These are phyloP conservation scores for Pythium guiyangense DNA, from an alignment of 352 stramenopile species.

Conservation along the genomic window DNA sequence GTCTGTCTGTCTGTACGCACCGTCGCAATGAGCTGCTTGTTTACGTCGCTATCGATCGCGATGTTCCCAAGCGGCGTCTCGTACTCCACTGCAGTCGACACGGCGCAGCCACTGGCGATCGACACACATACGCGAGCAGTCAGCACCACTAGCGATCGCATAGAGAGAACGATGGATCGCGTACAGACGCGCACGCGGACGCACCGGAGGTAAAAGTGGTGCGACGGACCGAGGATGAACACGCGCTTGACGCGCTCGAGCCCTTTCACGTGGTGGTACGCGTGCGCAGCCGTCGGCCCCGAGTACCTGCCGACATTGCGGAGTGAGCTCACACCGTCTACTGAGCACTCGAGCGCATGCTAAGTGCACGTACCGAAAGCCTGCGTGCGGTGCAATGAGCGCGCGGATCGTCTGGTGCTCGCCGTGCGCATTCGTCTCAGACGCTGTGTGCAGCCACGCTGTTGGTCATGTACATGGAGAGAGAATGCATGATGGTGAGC, in stretches of 20 bases:
- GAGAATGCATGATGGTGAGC: background rate
- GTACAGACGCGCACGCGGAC: constrained; percentile 10
- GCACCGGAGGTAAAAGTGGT: constrained; percentile 94
- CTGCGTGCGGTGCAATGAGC: constrained; percentile 86
- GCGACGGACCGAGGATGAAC: constrained; percentile 94
- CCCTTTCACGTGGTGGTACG: constrained; percentile 88
- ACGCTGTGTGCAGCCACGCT: constrained; percentile 55
- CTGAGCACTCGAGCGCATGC: background rate
- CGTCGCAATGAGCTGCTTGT: constrained; percentile 83
- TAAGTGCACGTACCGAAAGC: constrained; percentile 47
- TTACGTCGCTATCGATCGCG: constrained; percentile 87
- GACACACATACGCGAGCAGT: background rate
- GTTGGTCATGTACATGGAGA: background rate
- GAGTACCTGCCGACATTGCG: constrained; percentile 79
- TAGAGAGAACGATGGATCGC: background rate
- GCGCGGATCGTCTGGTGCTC: constrained; percentile 45
- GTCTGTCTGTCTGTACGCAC: constrained; percentile 16
- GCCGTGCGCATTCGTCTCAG: constrained; percentile 29
- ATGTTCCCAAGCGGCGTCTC: constrained; percentile 95
- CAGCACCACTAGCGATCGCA: too few species aligned
- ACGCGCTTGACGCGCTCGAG: constrained; percentile 64
- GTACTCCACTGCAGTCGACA: constrained; percentile 83
- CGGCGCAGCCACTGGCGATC: constrained; percentile 58
- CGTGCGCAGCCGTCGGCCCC: constrained; percentile 91
- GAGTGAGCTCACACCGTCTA: background rate